Evolutionary conservation across 1,284 basidiomycete species (phyloP).

Genomic region (Macrocystidia cucumis): DNA sequence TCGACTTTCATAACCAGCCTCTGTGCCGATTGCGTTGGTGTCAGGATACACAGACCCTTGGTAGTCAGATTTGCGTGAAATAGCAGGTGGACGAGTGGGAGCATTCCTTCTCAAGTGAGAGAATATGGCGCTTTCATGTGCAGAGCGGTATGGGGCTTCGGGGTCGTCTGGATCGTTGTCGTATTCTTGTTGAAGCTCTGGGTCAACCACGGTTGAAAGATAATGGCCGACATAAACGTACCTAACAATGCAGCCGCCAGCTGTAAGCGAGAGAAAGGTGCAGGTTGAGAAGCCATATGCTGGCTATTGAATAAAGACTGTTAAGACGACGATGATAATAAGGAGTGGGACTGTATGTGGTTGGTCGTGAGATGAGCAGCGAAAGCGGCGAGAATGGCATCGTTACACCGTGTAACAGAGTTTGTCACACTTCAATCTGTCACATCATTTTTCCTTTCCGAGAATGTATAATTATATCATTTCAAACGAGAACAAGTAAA

Average conservation of each 20-base stretch:
- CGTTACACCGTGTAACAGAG: too few relatives aligned
- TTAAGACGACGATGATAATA: constrained; percentile 2
- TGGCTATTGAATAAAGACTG: too few relatives aligned
- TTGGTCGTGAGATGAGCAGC: too few relatives aligned
- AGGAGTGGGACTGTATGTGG: too few relatives aligned
- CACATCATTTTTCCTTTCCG: too few relatives aligned
- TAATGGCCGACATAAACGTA: constrained; percentile 22
- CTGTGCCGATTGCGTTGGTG: constrained; percentile 35
- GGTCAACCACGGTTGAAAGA: background rate
- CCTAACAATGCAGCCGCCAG: constrained; percentile 73
- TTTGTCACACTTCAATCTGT: too few relatives aligned
- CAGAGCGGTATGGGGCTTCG: constrained; percentile 48
- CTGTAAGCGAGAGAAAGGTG: constrained; percentile 65
- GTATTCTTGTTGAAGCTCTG: constrained; percentile 47
- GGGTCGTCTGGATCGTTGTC: constrained; percentile 73
- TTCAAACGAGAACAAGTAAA: background rate
- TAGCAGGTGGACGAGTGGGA: constrained; percentile 29
- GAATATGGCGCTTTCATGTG: constrained; percentile 79
- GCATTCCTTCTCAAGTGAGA: constrained; percentile 56
- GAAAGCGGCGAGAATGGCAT: too few relatives aligned
- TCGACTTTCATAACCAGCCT: constrained; percentile 36
- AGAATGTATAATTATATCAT: background rate
- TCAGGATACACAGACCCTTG: constrained; percentile 61
- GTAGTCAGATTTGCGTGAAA: constrained; percentile 50
- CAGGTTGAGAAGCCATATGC: constrained; percentile 29